Percentiles rank a stretch among this genome's conserved stretches.
phyloP scores from a whole-genome alignment of 345 rosid genomes.

The Camelina laxa region DNA sequence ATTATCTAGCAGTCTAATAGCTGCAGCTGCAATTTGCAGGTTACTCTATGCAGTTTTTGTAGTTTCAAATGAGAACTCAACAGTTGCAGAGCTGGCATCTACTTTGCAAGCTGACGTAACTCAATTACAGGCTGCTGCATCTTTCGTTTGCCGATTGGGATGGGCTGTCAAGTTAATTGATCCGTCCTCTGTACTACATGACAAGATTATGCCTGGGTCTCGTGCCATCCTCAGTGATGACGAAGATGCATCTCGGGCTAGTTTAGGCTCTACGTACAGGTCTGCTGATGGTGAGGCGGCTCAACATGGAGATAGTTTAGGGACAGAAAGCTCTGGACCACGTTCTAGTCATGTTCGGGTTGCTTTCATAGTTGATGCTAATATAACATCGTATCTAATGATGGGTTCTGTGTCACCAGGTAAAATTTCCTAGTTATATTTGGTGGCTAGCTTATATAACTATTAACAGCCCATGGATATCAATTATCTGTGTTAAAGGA shows the following conservation, averaged over 20 bases:
- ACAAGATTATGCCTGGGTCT: constrained; percentile 60
- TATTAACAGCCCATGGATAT: constrained; percentile 4
- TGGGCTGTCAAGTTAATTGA: constrained; percentile 93
- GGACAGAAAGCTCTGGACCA: constrained; percentile 59
- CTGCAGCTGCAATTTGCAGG: constrained; percentile 56
- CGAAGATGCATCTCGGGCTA: constrained; percentile 60
- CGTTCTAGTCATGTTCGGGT: constrained; percentile 67
- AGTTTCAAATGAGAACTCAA: constrained; percentile 95
- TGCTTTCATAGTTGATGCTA: constrained; percentile 97
- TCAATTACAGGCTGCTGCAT: constrained; percentile 97
- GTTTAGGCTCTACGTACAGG: constrained; percentile 52
- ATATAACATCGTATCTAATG: constrained; percentile 98
- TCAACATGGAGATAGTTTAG: constrained; percentile 63
- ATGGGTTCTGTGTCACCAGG: constrained; percentile 99
- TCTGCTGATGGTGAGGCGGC: constrained; percentile 66
- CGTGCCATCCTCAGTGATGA: constrained; percentile 66
- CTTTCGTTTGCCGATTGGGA: constrained; percentile 97
- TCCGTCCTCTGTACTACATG: constrained; percentile 83
- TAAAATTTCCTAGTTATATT: constrained; percentile 34
- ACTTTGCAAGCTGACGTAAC: constrained; percentile 96
- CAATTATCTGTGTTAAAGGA: background rate
- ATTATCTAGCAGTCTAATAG: constrained; percentile 32
- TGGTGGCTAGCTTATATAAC: constrained; percentile 3
- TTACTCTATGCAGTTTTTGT: constrained; percentile 94
- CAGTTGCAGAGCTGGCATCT: constrained; percentile 94